Base-by-base conservation (phyloP, 495 filamentous ascomycete genomes). In the Podospora conica region DNA sequence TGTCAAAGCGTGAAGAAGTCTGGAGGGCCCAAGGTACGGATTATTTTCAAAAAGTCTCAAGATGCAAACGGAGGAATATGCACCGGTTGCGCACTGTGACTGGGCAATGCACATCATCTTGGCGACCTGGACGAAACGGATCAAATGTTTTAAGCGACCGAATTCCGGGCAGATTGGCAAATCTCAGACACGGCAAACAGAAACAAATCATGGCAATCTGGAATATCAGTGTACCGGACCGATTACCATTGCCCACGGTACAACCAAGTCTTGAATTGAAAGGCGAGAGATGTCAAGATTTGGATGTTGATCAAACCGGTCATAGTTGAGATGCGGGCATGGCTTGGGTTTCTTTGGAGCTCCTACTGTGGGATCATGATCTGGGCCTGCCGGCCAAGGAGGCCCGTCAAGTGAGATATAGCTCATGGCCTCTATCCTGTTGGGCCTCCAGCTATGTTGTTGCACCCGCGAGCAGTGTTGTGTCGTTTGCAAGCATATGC, bases 131-230 rank as follows among this genome's bases (percentile, higher is more conserved):
- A 57, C 12, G 55, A 23, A 57, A 24, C 21, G 20, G 55, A 23
- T 57, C 25, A 23, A 27, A 57, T 23, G 22, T 57, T 57, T 27
- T 1, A 57, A n/a, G 25, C 48, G 15, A 53, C 28, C 53, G 55
- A 48, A 53, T 63, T 22, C 53, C 21, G 24, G 53, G 55, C 28
- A 25, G 61, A 63, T 63, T 55, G 61, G 61, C 61, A 56, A 40
- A 56, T 55, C 61, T 63, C 61, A 31, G 55, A 63, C 61, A 54
- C 23, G 48, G 58, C 28, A 31, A 61, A 61, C 33, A 21, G 59
- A 61, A 31, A 29, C 48, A 53, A 27, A 24, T 54, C 23, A 54
- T 63, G n/a, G 55, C 23, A 29, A 53, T 15, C 22, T 28, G n/a
- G n/a, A n/a, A n/a, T n/a, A 61, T 24, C 28, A 20, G 59, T 23